Evolutionary conservation across 2,329 filamentous ascomycete species (phyloP).

Genomic region (Neofusicoccum kwambonambiense): DNA sequence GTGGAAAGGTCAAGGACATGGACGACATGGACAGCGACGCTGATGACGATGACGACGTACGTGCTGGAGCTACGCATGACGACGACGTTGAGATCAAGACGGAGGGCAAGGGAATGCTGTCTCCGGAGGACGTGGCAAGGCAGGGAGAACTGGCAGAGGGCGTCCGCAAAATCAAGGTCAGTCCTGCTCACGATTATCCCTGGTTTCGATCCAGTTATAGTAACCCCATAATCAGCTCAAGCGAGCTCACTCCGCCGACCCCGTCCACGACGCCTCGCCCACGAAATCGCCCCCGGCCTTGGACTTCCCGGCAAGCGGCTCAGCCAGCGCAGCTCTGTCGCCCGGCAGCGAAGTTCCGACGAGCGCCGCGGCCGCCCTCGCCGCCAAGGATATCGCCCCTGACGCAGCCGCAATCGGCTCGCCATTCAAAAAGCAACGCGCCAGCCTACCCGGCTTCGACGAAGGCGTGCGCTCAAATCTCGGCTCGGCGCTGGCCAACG

Average conservation of each 20-base stretch:
- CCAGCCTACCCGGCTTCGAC: slow-evolving; percentile 56
- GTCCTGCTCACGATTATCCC: not conserved
- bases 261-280: slow-evolving; percentile 46
- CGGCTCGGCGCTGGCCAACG: not conserved
- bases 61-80: slow-evolving; percentile 56
- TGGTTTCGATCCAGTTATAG: slow-evolving; percentile 12
- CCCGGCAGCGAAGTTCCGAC: slow-evolving; percentile 22
- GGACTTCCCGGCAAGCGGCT: slow-evolving; percentile 21
- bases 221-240: slow-evolving; percentile 61
- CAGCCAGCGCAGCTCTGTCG: slow-evolving; percentile 23
- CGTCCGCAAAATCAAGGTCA: slow-evolving; percentile 78
- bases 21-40: slow-evolving; percentile 72
- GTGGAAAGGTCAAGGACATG: slow-evolving; percentile 55
- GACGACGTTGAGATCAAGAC: slow-evolving; percentile 60
- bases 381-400: slow-evolving; percentile 42
- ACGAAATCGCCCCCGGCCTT: slow-evolving; percentile 20
- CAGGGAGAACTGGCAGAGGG: slow-evolving; percentile 76
- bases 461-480: slow-evolving; percentile 24
- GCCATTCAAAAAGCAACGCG: slow-evolving; percentile 73
- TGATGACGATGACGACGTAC: slow-evolving; percentile 63
- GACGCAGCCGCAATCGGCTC: slow-evolving; percentile 58
- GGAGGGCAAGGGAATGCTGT: slow-evolving; percentile 54
- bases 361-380: not conserved
- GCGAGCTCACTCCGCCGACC: slow-evolving; percentile 74
- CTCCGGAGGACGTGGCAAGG: slow-evolving; percentile 69